Conservation (phyloP, 1,284 basidiomycete genomes). For the Inonotus hispidus region DNA sequence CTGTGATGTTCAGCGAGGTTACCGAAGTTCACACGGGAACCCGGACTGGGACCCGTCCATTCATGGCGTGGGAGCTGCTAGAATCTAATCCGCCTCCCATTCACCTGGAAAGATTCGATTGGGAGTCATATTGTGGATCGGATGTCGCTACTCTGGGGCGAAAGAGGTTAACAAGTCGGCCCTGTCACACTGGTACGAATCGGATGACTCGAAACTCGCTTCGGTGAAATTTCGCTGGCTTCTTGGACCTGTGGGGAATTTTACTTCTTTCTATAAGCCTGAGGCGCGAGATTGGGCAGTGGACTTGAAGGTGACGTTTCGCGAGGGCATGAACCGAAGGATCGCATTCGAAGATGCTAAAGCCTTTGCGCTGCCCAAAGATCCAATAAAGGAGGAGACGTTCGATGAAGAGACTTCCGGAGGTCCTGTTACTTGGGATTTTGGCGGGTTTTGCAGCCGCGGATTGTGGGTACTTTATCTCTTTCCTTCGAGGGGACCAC, state of each 20-base stretch:
- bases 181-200: not conserved
- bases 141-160: not conserved
- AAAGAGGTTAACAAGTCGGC: not conserved
- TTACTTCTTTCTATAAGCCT: not conserved
- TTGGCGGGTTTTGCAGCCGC: not conserved
- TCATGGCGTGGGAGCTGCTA: not conserved
- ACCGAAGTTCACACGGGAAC: not conserved
- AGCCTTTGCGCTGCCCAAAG: too few species aligned
- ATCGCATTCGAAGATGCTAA: not conserved
- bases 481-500: too few species aligned
- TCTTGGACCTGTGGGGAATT: not conserved
- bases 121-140: conserved; percentile 6
- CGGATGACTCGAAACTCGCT: not conserved
- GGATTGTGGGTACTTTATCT: too few species aligned
- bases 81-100: not conserved
- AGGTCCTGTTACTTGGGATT: not conserved
- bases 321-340: not conserved
- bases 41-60: not conserved
- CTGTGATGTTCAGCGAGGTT: not conserved
- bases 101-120: not conserved
- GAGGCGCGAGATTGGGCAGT: not conserved
- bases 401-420: not conserved
- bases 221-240: not conserved
- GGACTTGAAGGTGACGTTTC: not conserved
- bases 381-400: not conserved